phyloP scores from a whole-genome alignment of 139 green algal genomes.

The Auxenochlorella protothecoides region DNA sequence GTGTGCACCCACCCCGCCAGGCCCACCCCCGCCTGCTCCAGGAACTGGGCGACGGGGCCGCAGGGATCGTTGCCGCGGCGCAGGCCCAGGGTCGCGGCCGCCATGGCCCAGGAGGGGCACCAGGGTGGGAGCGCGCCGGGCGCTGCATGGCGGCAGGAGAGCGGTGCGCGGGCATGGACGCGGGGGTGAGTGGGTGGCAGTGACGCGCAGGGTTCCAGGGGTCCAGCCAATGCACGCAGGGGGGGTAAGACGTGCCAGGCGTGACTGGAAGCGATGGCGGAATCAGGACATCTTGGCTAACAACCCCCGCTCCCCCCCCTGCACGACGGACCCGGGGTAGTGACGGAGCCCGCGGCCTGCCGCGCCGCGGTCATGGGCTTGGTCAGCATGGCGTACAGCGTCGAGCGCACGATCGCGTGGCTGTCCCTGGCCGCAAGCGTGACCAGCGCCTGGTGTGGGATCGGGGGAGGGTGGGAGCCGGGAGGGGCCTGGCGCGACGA shows the following conservation, averaged over 20 bases:
- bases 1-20: conserved; percentile 38
- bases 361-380: conserved; percentile 1
- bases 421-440: conserved; percentile 22
- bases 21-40: conserved; percentile 45
- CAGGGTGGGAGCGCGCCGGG: conserved; percentile 16
- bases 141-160: background rate
- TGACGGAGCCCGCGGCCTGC: no score
- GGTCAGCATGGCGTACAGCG: conserved; percentile 39
- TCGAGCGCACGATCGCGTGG: conserved; percentile 39
- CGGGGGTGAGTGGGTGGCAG: no score
- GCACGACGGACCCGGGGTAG: no score
- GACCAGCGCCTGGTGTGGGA: conserved; percentile 6
- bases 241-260: no score
- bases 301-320: no score
- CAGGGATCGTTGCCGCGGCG: background rate
- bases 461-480: no score
- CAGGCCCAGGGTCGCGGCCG: conserved; percentile 23
- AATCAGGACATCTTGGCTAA: no score
- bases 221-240: no score
- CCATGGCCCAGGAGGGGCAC: conserved; percentile 32
- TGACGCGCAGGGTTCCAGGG: no score
- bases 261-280: no score
- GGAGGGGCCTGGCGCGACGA: no score
- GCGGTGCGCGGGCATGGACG: background rate
- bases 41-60: conserved; percentile 44